phyloP scores from a whole-genome alignment of 345 rosid species.

The Eucalyptus coolabah region DNA sequence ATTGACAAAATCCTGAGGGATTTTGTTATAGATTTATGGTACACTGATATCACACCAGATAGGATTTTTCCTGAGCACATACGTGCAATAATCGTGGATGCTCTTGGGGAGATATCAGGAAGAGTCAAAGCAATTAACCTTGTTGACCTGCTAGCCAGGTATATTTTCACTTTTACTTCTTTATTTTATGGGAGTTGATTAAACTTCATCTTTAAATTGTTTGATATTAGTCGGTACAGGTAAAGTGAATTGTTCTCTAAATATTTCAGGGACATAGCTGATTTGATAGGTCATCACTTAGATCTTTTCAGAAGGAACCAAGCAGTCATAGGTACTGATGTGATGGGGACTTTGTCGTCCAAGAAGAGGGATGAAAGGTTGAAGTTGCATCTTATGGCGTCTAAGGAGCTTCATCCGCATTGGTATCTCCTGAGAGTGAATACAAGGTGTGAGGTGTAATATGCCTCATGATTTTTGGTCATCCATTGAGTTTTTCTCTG shows the following conservation, averaged over 20 bases:
- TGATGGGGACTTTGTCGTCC: conserved; percentile 78
- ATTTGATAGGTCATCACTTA: conserved; percentile 84
- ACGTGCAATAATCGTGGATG: too few species aligned
- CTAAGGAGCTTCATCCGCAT: conserved; percentile 89
- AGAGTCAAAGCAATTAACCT: conserved; percentile 16
- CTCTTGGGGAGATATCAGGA: too few species aligned
- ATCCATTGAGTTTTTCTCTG: neutral
- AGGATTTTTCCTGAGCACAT: too few species aligned
- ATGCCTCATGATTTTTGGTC: neutral
- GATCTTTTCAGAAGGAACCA: conserved; percentile 91
- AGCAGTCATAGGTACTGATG: conserved; percentile 75
- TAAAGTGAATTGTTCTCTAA: neutral
- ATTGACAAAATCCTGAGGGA: neutral
- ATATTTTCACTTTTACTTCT: neutral
- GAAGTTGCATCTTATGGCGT: conserved; percentile 73
- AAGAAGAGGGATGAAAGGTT: conserved; percentile 92
- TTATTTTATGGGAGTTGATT: neutral
- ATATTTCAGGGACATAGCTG: conserved; percentile 82
- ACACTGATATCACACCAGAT: too few species aligned
- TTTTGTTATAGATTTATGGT: too few species aligned
- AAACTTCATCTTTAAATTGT: neutral
- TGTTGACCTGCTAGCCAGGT: conserved; percentile 87
- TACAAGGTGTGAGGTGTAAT: conserved; percentile 77
- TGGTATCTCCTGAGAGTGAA: conserved; percentile 87
- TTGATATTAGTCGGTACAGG: neutral